Conservation (phyloP, 768 basidiomycete species). For the Calocera cornea region DNA sequence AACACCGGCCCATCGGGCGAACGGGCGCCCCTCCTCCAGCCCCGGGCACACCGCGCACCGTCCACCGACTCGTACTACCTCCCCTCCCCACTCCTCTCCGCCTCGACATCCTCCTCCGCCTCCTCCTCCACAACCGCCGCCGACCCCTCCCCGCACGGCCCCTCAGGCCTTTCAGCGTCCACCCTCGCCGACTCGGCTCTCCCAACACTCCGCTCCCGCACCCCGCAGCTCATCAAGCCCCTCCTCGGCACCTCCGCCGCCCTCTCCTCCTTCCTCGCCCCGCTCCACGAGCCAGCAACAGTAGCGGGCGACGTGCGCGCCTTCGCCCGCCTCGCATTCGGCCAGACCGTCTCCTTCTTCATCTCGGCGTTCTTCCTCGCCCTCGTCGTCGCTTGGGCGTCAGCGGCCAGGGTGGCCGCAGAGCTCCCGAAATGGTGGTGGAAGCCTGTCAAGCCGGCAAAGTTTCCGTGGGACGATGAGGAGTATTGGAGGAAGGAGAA, state of each 20-base stretch:
- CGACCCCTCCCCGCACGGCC: no score
- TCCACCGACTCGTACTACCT: no score
- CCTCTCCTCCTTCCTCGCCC: not conserved
- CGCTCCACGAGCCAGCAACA: not conserved
- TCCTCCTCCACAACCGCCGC: no score
- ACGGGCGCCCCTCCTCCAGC: no score
- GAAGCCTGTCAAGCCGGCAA: conserved; percentile 17
- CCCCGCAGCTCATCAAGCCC: not conserved
- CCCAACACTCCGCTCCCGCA: not conserved
- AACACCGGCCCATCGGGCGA: no score
- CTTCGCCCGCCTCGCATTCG: conserved; percentile 2
- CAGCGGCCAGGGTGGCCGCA: conserved; percentile 13
- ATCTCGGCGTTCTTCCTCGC: conserved; percentile 30
- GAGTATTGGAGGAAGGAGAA: conserved; percentile 27
- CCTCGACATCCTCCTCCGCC: no score
- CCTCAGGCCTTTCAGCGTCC: no score
- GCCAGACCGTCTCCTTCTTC: not conserved
- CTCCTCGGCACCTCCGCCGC: not conserved
- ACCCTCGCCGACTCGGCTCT: no score
- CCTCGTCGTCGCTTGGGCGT: conserved; percentile 33
- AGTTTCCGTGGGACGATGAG: conserved; percentile 29
- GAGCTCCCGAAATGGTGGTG: conserved; percentile 12
- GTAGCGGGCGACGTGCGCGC: not conserved
- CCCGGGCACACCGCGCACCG: no score
- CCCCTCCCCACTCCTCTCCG: no score